A percentile compares a stretch with the other conserved stretches of the same genome.
Evolutionary conservation across 2,329 filamentous ascomycete species (phyloP).

Genomic region (Aspergillus sp.): DNA sequence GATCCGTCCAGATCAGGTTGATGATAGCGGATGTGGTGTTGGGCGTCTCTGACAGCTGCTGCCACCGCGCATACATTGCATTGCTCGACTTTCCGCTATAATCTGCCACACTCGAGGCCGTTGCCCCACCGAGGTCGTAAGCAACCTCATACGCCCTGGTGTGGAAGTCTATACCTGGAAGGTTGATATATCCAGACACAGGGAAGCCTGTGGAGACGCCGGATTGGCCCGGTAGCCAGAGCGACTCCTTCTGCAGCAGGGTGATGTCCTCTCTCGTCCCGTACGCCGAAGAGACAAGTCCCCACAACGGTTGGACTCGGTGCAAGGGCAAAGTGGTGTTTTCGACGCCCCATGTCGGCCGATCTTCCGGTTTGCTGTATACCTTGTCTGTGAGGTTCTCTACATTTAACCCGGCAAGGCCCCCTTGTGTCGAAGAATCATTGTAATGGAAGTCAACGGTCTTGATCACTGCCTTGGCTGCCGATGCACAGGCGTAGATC

Average conservation of each 20-base stretch:
- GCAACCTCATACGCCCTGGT: neutral
- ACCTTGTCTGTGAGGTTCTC: neutral
- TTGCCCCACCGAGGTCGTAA: neutral
- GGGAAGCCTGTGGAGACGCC: neutral
- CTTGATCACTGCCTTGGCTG: neutral
- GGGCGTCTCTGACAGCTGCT: neutral
- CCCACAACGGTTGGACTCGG: neutral
- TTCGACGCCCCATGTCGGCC: neutral
- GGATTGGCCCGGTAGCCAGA: neutral
- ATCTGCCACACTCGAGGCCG: neutral
- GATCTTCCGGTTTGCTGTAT: neutral
- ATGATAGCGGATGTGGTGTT: neutral
- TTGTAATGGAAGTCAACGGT: neutral
- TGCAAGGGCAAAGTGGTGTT: neutral
- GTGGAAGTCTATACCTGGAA: neutral
- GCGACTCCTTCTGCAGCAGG: neutral
- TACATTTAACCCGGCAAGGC: neutral
- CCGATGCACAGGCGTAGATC: neutral
- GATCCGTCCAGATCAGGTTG: constrained; percentile 1
- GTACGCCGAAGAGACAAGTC: neutral
- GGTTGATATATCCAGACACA: neutral
- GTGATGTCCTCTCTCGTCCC: neutral
- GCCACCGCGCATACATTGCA: neutral
- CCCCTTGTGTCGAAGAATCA: neutral
- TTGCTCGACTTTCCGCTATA: neutral